These are phyloP conservation scores for Jatropha podagrica DNA, from an alignment of 441 rosid genomes.

Conservation along the genomic window DNA sequence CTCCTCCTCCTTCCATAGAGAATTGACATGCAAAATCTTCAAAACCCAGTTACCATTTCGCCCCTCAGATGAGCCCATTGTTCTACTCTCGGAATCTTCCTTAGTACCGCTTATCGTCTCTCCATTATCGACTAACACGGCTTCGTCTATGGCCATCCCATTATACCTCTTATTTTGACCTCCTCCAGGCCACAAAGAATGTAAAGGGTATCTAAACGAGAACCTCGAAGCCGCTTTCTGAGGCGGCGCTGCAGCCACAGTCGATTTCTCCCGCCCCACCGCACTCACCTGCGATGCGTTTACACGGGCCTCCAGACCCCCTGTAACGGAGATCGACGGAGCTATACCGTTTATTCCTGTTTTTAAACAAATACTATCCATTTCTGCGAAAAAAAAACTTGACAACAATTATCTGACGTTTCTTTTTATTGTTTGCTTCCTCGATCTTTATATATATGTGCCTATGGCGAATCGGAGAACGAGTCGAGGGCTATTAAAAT, in stretches of 20 bases:
- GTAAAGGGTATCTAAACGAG: conserved; percentile 64
- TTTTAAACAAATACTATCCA: conserved; percentile 71
- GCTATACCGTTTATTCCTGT: conserved; percentile 56
- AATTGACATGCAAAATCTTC: conserved; percentile 82
- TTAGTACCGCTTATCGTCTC: conserved; percentile 27
- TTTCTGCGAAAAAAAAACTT: conserved; percentile 6
- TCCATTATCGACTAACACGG: conserved; percentile 48
- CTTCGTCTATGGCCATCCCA: conserved; percentile 65
- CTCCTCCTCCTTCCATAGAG: conserved; percentile 50
- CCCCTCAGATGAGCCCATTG: conserved; percentile 29
- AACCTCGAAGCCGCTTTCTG: conserved; percentile 53
- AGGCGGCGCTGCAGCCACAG: conserved; percentile 32
- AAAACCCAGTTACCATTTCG: conserved; percentile 65
- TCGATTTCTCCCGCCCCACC: conserved; percentile 41
- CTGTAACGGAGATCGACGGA: conserved; percentile 53
- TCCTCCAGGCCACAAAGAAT: conserved; percentile 63
- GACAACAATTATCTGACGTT: not conserved
- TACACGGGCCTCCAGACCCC: conserved; percentile 45
- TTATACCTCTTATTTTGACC: conserved; percentile 36
- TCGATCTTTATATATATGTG: not conserved
- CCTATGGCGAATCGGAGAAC: not conserved
- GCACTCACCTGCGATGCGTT: conserved; percentile 48
- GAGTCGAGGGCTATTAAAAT: not conserved
- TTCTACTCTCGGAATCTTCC: conserved; percentile 28
- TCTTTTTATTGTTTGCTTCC: not conserved